phyloP scores from a whole-genome alignment of 768 basidiomycete species.

The Filobasidium wieringae region DNA sequence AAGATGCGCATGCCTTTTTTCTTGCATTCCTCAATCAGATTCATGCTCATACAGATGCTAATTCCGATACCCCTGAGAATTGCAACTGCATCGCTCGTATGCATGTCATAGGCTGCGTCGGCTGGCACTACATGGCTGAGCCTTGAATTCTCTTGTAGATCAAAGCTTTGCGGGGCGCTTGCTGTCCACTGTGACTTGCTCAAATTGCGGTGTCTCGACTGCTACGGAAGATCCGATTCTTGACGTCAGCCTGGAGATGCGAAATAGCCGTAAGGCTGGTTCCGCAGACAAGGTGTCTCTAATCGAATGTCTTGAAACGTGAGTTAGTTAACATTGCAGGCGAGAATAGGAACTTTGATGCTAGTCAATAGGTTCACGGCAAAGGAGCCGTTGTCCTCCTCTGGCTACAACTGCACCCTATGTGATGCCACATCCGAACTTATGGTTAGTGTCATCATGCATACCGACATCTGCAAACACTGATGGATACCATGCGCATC shows the following conservation, averaged over 20 bases:
- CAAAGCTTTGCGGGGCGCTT: conserved; percentile 75
- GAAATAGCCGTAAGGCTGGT: conserved; percentile 18
- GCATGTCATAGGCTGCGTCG: conserved; percentile 4
- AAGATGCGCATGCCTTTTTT: conserved; percentile 40
- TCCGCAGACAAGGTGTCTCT: not conserved
- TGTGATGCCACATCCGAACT: conserved; percentile 44
- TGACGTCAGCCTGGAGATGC: conserved; percentile 78
- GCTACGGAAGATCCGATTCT: conserved; percentile 78
- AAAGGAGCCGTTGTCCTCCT: conserved; percentile 67
- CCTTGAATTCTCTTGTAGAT: conserved; percentile 36
- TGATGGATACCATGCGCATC: not conserved
- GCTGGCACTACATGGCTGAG: not conserved
- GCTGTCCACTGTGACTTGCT: conserved; percentile 81
- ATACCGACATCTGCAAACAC: not conserved
- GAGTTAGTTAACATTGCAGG: conserved; percentile 16
- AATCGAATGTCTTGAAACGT: conserved; percentile 66
- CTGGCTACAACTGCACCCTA: conserved; percentile 71
- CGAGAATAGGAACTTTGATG: not conserved
- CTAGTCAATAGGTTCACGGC: conserved; percentile 58
- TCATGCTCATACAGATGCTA: conserved; percentile 65
- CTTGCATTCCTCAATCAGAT: conserved; percentile 63
- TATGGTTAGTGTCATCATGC: not conserved
- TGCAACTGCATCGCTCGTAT: conserved; percentile 58
- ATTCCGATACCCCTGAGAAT: conserved; percentile 61
- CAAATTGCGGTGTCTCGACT: conserved; percentile 64